Evolutionary conservation across 805 yeast genomes (phyloP), one percentile per base, ranked within the genome.

Genomic region (Lipomyces sp.): DNA sequence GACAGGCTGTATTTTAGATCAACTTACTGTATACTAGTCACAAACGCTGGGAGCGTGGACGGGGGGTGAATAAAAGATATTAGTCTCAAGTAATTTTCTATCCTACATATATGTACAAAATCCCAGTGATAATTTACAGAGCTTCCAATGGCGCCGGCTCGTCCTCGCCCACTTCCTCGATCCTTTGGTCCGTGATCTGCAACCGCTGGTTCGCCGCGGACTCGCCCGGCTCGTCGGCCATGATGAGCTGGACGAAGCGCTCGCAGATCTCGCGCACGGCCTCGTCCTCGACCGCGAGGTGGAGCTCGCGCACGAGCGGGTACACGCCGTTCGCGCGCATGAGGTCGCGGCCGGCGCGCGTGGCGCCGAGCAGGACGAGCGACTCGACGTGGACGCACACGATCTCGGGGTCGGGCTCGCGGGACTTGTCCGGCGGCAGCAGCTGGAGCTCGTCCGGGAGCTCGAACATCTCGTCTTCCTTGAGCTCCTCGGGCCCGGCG

Each of bases 401-500:
- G 47, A 89, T 79, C 10, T 81, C 81, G 18, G 71, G 70, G 14
- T 80, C 72, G 3, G 90, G 84, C 61, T 93, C 98, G 59, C 93
- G 78, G 59, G 73, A 63, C 66, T 88, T 87, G 55, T 85, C 90
- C 24, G 80, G 80, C 8, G 86, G 84, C 39, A 88, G 71, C 39
- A 86, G 74, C 67, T 87, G 95, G 43, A 91, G 78, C 63, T 86
- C 95, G 24, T 86, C 95, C 2, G 98, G 97, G 59, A 93, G 76
- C 45, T 83, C 81, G 62, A 86, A 83, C 74, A 84, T 79, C 64
- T 93, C 97, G 34, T 90, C 97, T 42, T 82, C 87, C 51, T 86
- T 80, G 47, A 85, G 75, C 53, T 81, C 86, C 61, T 79, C 83
- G 33, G 82, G 79, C 0, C 95, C 86, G 0, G 91, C 84, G 56